Conservation (phyloP, 1,284 basidiomycete species). For the Pyrrhoderma noxium region DNA sequence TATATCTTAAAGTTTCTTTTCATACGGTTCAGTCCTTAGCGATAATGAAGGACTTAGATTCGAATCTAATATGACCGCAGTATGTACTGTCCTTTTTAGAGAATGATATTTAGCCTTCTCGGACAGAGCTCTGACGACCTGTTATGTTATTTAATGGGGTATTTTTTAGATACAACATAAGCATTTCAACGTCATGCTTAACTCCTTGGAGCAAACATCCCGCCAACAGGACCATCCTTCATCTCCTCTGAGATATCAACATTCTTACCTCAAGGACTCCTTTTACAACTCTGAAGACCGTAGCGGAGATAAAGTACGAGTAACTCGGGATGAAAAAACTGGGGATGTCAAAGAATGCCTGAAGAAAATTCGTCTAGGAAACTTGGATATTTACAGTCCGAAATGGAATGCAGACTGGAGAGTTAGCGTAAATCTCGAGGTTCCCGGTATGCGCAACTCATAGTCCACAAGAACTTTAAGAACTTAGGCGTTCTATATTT, state of each 20-base stretch:
- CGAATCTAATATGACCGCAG: conserved; percentile 86
- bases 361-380: conserved; percentile 77
- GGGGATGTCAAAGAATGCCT: conserved; percentile 59
- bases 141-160: conserved; percentile 17
- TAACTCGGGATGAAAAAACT: conserved; percentile 78
- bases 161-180: conserved; percentile 71
- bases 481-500: no score
- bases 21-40: conserved; percentile 23
- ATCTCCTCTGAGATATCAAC: conserved; percentile 66
- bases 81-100: conserved; percentile 35
- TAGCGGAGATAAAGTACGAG: conserved; percentile 64
- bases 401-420: conserved; percentile 85
- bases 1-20: conserved; percentile 21
- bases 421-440: conserved; percentile 85
- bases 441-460: conserved; percentile 53
- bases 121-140: neutral
- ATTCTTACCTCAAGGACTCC: conserved; percentile 75
- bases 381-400: conserved; percentile 85
- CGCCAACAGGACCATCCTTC: conserved; percentile 37
- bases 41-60: conserved; percentile 65
- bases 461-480: no score
- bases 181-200: conserved; percentile 81
- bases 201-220: conserved; percentile 58
- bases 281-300: conserved; percentile 58
- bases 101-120: neutral